These are phyloP conservation scores for Mortierella sp. DNA, from an alignment of 371 early-diverging fungal genomes.

Conservation along the genomic window DNA sequence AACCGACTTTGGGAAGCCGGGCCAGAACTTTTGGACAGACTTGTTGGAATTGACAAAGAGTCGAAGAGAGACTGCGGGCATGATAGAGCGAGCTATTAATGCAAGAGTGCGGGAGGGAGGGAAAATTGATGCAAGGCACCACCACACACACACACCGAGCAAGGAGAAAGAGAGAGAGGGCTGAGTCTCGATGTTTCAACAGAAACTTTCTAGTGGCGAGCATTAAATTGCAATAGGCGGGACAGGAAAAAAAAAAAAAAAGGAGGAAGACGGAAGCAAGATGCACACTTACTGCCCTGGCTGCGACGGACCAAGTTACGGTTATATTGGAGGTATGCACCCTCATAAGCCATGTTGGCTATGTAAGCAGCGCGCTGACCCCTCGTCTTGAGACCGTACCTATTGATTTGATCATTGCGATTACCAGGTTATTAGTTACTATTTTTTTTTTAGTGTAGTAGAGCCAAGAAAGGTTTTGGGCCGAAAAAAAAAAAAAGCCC, in stretches of 20 bases:
- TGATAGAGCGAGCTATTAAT: neutral
- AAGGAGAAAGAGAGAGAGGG: no score
- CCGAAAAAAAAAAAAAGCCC: neutral
- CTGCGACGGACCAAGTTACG: neutral
- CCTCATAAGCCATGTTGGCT: constrained; percentile 3
- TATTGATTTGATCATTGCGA: neutral
- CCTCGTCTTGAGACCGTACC: neutral
- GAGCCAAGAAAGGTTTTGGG: neutral
- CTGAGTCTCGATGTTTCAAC: no score
- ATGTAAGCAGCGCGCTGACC: neutral
- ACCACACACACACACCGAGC: no score
- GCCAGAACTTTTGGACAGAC: neutral
- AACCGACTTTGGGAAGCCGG: neutral
- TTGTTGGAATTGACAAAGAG: constrained; percentile 1
- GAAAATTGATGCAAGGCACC: no score
- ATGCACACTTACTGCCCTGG: neutral
- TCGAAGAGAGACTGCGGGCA: neutral
- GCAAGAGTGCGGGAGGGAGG: no score
- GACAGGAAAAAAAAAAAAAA: neutral
- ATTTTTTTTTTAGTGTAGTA: no score
- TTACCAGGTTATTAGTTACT: no score
- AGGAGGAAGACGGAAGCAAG: neutral
- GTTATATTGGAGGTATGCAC: constrained; percentile 1
- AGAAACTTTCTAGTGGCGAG: no score
- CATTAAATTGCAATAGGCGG: neutral